These are phyloP conservation scores for Spiraea crenata DNA, from an alignment of 331 rosid species.

Conservation along the genomic window DNA sequence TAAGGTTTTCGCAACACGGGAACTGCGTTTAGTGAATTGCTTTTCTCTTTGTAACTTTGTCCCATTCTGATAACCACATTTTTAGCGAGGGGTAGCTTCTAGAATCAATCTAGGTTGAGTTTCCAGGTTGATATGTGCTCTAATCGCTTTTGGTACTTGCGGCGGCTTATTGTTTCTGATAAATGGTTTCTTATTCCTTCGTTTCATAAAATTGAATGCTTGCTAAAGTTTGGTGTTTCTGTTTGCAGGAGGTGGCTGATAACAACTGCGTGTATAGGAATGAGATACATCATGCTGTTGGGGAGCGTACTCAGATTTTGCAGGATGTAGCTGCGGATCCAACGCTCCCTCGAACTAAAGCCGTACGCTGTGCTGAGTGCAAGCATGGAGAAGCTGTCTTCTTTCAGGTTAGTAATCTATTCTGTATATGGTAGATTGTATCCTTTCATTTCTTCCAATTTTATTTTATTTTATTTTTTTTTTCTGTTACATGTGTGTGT, in stretches of 20 bases:
- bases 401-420: constrained; percentile 66
- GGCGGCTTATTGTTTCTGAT: neutral
- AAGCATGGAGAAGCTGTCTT: constrained; percentile 98
- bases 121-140: neutral
- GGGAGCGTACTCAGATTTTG: constrained; percentile 87
- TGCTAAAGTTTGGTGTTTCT: neutral
- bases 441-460: neutral
- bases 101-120: neutral
- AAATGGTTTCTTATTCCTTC: neutral
- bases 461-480: neutral
- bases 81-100: neutral
- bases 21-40: neutral
- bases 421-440: neutral
- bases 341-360: constrained; percentile 91
- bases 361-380: constrained; percentile 85
- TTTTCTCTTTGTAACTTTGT: neutral
- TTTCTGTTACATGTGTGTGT: neutral
- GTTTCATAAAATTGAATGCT: neutral
- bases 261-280: constrained; percentile 87
- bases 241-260: constrained; percentile 84
- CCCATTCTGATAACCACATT: neutral
- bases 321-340: constrained; percentile 98
- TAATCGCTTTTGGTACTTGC: neutral
- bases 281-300: constrained; percentile 87
- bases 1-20: neutral